A percentile compares a stretch with the other conserved stretches of the same genome.
Conservation (phyloP, 352 stramenopile genomes). For the Phytophthora podocarpi region DNA sequence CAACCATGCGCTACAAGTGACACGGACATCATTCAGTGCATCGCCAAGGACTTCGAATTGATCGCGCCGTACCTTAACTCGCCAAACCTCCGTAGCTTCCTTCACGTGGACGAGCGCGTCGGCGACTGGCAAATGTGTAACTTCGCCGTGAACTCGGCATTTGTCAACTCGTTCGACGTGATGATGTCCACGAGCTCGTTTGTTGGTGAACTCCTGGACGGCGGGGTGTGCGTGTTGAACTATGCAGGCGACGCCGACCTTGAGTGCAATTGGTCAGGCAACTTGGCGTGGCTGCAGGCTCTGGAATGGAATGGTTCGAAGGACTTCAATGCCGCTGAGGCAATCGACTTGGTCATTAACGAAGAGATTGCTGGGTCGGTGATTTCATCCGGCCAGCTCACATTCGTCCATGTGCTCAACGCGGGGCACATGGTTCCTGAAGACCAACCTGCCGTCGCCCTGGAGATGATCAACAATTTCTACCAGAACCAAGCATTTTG, state of each 20-base stretch:
- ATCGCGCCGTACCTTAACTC: conserved; percentile 73
- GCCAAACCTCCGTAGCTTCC: conserved; percentile 37
- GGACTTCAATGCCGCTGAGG: conserved; percentile 22
- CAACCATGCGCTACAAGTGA: conserved; percentile 22
- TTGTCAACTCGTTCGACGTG: conserved; percentile 80
- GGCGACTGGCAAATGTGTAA: conserved; percentile 59
- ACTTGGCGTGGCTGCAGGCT: conserved; percentile 36
- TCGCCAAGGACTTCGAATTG: conserved; percentile 42
- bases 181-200: conserved; percentile 82
- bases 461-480: conserved; percentile 71
- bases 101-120: conserved; percentile 38
- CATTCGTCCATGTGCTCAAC: conserved; percentile 59
- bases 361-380: conserved; percentile 34
- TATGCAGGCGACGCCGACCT: conserved; percentile 45
- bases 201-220: conserved; percentile 28
- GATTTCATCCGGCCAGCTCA: conserved; percentile 35
- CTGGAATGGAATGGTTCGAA: conserved; percentile 43
- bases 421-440: conserved; percentile 58
- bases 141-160: conserved; percentile 75
- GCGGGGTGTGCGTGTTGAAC: conserved; percentile 26
- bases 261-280: conserved; percentile 50
- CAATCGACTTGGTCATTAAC: conserved; percentile 22
- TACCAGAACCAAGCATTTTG: conserved; percentile 50
- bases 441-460: conserved; percentile 47
- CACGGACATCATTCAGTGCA: conserved; percentile 38